phyloP scores from a whole-genome alignment of 345 rosid genomes.

The Eutrema heterophyllum region DNA sequence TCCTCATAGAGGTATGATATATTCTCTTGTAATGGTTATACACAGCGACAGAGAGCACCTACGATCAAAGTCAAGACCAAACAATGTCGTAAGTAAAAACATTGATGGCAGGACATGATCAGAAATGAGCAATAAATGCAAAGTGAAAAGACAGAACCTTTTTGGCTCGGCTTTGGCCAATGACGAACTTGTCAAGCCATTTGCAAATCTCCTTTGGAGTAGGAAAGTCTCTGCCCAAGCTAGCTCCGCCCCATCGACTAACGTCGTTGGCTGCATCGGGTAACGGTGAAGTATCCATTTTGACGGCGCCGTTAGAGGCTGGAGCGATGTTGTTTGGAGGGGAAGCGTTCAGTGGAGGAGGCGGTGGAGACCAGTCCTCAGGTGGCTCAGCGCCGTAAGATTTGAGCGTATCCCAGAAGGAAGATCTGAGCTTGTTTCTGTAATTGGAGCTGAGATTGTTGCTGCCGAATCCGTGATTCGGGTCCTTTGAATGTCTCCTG shows the following conservation, averaged over 20 bases:
- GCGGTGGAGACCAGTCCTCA: conserved; percentile 52
- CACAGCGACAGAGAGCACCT: conserved; percentile 95
- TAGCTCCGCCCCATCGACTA: conserved; percentile 80
- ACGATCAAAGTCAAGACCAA: conserved; percentile 22
- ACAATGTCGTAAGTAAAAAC: background rate
- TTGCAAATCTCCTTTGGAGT: conserved; percentile 87
- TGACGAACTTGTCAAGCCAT: conserved; percentile 83
- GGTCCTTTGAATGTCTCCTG: conserved; percentile 26
- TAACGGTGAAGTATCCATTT: conserved; percentile 44
- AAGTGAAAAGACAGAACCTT: conserved; percentile 43
- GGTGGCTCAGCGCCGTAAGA: conserved; percentile 68
- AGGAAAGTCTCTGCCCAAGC: conserved; percentile 82
- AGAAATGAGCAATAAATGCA: background rate
- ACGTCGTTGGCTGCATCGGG: conserved; percentile 32
- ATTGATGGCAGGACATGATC: background rate
- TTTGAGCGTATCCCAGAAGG: conserved; percentile 75
- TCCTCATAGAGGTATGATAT: conserved; percentile 50
- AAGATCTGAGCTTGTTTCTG: conserved; percentile 42
- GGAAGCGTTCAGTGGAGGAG: conserved; percentile 44
- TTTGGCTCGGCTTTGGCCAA: conserved; percentile 81
- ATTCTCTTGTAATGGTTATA: conserved; percentile 95
- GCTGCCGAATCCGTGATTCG: conserved; percentile 30
- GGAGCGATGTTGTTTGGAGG: conserved; percentile 46
- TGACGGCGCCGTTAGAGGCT: conserved; percentile 61
- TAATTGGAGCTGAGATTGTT: conserved; percentile 2